Conservation (phyloP, 345 rosid genomes). For the Linum usitatissimum region DNA sequence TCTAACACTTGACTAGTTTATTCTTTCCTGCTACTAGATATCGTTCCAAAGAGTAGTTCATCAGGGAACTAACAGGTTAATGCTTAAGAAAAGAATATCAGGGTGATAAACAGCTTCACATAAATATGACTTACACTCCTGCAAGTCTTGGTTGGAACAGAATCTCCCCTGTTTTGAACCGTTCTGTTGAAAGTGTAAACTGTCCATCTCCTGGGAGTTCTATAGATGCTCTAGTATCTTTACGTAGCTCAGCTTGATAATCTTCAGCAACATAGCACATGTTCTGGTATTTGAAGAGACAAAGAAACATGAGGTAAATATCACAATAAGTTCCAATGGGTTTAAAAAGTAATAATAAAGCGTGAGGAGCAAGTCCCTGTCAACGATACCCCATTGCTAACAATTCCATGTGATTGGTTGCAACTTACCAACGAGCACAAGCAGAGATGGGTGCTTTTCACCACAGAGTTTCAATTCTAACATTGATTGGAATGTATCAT, state of each 20-base stretch:
- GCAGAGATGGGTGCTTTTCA: no score
- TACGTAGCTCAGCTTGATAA: constrained; percentile 53
- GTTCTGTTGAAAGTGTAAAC: constrained; percentile 72
- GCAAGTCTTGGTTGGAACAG: constrained; percentile 79
- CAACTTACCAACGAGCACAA: no score
- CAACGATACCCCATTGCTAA: no score
- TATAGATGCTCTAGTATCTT: constrained; percentile 52
- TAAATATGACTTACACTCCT: constrained; percentile 56
- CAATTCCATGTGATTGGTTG: no score
- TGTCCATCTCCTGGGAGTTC: constrained; percentile 60
- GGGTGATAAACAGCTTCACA: neutral
- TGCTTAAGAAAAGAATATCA: constrained; percentile 2
- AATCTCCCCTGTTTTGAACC: constrained; percentile 89
- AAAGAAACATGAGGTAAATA: constrained; percentile 15
- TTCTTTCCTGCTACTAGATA: no score
- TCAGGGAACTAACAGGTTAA: neutral
- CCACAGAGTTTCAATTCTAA: no score
- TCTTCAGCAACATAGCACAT: constrained; percentile 88
- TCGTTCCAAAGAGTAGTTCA: no score
- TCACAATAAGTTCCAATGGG: neutral
- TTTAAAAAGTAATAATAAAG: no score
- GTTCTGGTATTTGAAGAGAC: constrained; percentile 34
- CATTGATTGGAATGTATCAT: no score
- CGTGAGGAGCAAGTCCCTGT: neutral
- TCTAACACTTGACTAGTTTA: no score